Evolutionary conservation across 441 rosid species (phyloP).

Genomic region (Bruguiera hainesii): DNA sequence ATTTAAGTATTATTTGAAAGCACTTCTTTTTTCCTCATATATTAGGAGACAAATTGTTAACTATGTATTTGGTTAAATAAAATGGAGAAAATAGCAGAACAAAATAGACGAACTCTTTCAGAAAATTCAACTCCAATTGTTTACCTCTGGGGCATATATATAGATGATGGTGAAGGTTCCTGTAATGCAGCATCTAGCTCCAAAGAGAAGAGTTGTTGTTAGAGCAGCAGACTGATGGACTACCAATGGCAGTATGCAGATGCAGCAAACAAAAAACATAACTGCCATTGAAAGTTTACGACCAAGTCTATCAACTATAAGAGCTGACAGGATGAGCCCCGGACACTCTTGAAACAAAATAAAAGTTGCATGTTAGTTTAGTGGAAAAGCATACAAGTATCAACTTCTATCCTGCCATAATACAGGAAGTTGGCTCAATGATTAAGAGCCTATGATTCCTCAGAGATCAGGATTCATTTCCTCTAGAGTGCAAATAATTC

Average conservation of each 20-base stretch:
- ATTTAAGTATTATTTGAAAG: too few species aligned
- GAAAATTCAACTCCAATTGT: not conserved
- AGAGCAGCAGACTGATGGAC: constrained; percentile 48
- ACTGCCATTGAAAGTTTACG: constrained; percentile 69
- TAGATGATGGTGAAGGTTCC: constrained; percentile 59
- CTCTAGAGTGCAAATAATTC: too few species aligned
- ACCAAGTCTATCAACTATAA: constrained; percentile 62
- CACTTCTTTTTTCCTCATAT: too few species aligned
- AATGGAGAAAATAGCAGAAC: too few species aligned
- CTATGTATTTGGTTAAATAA: too few species aligned
- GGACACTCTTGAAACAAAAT: constrained; percentile 50
- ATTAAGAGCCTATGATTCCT: too few species aligned
- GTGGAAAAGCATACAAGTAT: not conserved
- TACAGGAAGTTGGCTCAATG: too few species aligned
- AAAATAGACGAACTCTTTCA: not conserved
- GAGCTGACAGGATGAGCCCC: constrained; percentile 65
- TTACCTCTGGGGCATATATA: constrained; percentile 81
- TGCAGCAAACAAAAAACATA: constrained; percentile 58
- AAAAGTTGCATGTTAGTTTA: not conserved
- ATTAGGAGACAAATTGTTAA: too few species aligned
- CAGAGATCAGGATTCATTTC: too few species aligned
- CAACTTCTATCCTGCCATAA: too few species aligned
- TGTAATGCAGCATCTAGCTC: constrained; percentile 70
- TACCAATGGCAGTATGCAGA: constrained; percentile 60
- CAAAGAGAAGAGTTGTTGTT: constrained; percentile 58